A percentile compares a stretch with the other conserved stretches of the same genome.
These are phyloP conservation scores for Eudorina sp. DNA, from an alignment of 139 green algal species.

Conservation along the genomic window DNA sequence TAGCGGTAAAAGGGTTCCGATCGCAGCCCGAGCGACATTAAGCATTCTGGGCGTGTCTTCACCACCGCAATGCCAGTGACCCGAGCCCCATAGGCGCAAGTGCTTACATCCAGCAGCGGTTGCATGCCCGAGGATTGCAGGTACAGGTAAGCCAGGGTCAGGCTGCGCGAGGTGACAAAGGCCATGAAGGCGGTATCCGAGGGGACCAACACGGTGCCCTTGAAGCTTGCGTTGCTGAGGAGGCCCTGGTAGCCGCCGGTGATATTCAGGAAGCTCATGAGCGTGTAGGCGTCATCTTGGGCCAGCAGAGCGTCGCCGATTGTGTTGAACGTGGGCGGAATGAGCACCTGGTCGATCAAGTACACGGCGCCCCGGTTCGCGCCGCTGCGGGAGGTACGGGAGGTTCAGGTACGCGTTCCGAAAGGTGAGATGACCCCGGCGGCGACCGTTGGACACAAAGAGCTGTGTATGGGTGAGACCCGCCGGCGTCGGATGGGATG, in stretches of 20 bases:
- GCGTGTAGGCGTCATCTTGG: neutral
- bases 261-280: neutral
- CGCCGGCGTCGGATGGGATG: too few relatives aligned
- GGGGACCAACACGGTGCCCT: neutral
- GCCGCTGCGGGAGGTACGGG: neutral
- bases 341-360: slow-evolving; percentile 5
- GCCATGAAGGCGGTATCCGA: neutral
- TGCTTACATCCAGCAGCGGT: neutral
- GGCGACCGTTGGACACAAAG: too few relatives aligned
- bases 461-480: too few relatives aligned
- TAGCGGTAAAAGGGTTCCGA: too few relatives aligned
- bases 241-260: neutral
- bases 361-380: neutral
- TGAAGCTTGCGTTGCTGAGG: neutral
- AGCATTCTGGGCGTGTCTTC: too few relatives aligned
- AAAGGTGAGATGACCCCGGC: too few relatives aligned
- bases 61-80: too few relatives aligned
- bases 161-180: neutral
- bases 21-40: too few relatives aligned
- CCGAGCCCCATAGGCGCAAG: too few relatives aligned
- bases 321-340: neutral
- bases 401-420: too few relatives aligned
- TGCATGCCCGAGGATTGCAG: neutral
- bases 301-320: neutral
- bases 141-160: neutral